Conservation (phyloP, 1,284 basidiomycete genomes). For the Apiotrichum akiyoshidainum region DNA sequence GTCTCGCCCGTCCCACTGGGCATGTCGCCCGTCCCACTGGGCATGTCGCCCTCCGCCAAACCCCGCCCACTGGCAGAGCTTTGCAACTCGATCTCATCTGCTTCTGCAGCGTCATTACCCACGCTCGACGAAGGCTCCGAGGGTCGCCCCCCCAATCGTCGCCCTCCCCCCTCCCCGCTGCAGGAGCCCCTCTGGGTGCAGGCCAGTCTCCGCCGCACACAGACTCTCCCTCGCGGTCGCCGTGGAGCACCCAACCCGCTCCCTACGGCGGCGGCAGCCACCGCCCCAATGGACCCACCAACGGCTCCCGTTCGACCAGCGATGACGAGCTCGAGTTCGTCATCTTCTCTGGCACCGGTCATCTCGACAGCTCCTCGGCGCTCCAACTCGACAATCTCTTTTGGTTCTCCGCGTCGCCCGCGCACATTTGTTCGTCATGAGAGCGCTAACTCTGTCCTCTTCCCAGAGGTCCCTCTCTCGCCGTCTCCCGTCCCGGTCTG, state of each 20-base stretch:
- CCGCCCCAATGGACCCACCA: too few species aligned
- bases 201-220: not conserved
- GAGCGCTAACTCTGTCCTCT: not conserved
- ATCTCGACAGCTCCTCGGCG: not conserved
- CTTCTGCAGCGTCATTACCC: conserved; percentile 4
- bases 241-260: not conserved
- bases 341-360: not conserved
- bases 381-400: conserved; percentile 4
- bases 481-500: conserved; percentile 6
- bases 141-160: not conserved
- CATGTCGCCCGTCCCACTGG: not conserved
- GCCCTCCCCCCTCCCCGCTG: not conserved
- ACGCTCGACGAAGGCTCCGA: conserved; percentile 10
- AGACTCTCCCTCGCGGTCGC: conserved; percentile 1
- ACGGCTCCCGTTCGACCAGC: not conserved
- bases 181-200: conserved; percentile 3
- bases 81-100: conserved; percentile 1
- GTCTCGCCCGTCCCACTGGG: not conserved
- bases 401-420: not conserved
- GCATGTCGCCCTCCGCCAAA: not conserved
- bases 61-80: not conserved
- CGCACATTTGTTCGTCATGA: not conserved
- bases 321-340: not conserved
- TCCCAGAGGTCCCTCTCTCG: conserved; percentile 1
- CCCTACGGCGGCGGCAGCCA: not conserved